Percentiles rank a stretch among this genome's conserved stretches.
Conservation (phyloP, 768 basidiomycete species). For the Lactarius hengduanensis region DNA sequence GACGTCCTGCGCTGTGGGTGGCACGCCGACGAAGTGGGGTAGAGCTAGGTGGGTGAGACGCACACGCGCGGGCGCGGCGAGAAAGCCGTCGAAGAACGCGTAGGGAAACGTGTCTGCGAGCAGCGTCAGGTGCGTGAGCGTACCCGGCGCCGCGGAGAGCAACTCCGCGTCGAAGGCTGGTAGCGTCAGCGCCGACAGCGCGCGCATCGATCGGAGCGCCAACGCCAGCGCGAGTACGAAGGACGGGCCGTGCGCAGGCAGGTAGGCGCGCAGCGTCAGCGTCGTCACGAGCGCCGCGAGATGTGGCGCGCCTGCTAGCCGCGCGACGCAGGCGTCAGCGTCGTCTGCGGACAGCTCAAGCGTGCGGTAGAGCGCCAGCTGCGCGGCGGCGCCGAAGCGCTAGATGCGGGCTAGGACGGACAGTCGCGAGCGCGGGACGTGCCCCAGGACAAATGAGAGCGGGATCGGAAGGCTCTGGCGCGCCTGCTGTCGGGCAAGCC, state of each 20-base stretch:
- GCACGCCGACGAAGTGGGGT: constrained; percentile 18
- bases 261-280: constrained; percentile 27
- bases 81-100: constrained; percentile 32
- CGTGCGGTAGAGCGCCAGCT: constrained; percentile 31
- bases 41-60: constrained; percentile 22
- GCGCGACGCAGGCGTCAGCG: constrained; percentile 31
- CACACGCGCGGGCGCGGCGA: constrained; percentile 31
- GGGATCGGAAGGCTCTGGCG: constrained; percentile 20
- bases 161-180: constrained; percentile 33
- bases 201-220: constrained; percentile 37
- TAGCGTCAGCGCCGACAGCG: constrained; percentile 32
- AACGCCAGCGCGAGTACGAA: constrained; percentile 32
- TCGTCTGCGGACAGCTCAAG: constrained; percentile 29
- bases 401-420: constrained; percentile 32
- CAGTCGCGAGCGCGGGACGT: constrained; percentile 28
- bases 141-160: constrained; percentile 31
- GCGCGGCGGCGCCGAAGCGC: constrained; percentile 30
- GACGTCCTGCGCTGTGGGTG: constrained; percentile 21
- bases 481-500: constrained; percentile 4
- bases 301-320: constrained; percentile 31
- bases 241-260: constrained; percentile 22
- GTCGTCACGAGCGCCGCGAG: constrained; percentile 33
- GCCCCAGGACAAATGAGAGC: constrained; percentile 29
- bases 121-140: constrained; percentile 31
- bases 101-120: constrained; percentile 30